Percentiles rank a stretch among this genome's conserved stretches.
These are phyloP conservation scores for Megacollybia marginata DNA, from an alignment of 768 basidiomycete species.

Conservation along the genomic window DNA sequence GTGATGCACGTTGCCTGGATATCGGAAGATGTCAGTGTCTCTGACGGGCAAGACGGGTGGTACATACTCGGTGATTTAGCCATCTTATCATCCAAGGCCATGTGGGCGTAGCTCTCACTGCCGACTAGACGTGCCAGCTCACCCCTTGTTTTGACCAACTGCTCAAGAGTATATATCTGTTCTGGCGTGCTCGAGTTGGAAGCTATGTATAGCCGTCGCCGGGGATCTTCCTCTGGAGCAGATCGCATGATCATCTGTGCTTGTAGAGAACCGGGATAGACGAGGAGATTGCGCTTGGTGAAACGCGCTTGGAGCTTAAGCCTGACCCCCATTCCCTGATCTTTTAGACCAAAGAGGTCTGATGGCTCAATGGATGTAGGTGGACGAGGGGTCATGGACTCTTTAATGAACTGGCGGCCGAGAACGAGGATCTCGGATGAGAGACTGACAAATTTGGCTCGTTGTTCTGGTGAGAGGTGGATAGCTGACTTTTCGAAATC, in stretches of 20 bases:
- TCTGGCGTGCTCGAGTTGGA: conserved; percentile 67
- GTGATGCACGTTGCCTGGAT: conserved; percentile 71
- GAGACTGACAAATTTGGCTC: conserved; percentile 78
- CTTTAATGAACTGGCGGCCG: conserved; percentile 78
- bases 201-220: conserved; percentile 77
- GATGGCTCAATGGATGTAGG: conserved; percentile 62
- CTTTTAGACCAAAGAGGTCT: conserved; percentile 67
- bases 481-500: conserved; percentile 99
- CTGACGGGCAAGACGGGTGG: background rate
- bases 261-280: conserved; percentile 83
- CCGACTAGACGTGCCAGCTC: conserved; percentile 83
- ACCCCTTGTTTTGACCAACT: conserved; percentile 66
- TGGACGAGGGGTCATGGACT: conserved; percentile 52
- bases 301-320: conserved; percentile 70
- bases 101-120: conserved; percentile 76
- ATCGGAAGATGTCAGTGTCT: background rate
- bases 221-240: conserved; percentile 76
- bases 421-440: conserved; percentile 86
- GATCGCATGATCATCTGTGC: conserved; percentile 92
- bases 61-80: conserved; percentile 80
- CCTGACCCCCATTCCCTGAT: conserved; percentile 68
- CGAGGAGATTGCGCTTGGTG: conserved; percentile 65
- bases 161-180: conserved; percentile 73
- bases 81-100: conserved; percentile 93
- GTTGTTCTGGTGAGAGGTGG: conserved; percentile 69